phyloP scores from a whole-genome alignment of 192 early-diverging fungal genomes.

The Coemansia sp. region DNA sequence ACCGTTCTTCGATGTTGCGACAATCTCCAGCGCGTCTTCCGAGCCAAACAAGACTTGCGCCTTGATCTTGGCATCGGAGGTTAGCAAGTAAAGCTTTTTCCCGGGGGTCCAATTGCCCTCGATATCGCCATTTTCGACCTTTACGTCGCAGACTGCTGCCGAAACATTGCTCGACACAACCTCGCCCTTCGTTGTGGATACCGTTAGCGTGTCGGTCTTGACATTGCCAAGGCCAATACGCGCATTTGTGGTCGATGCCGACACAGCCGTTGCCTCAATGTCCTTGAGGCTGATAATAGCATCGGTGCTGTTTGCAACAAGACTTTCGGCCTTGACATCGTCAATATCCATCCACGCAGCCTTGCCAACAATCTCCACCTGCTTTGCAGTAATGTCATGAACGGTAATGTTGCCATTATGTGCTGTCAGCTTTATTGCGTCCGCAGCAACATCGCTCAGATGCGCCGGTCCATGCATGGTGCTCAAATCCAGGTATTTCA shows the following conservation, averaged over 20 bases:
- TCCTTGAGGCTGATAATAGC: constrained; percentile 55
- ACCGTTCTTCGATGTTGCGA: constrained; percentile 28
- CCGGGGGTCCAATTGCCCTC: constrained; percentile 44
- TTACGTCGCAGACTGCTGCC: constrained; percentile 27
- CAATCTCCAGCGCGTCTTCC: constrained; percentile 29
- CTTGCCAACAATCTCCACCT: constrained; percentile 31
- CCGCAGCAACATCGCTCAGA: constrained; percentile 42
- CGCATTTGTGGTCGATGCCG: constrained; percentile 40
- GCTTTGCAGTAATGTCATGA: constrained; percentile 31
- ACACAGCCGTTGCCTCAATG: constrained; percentile 24
- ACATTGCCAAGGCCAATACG: constrained; percentile 50
- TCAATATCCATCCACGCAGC: constrained; percentile 56
- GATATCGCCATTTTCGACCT: constrained; percentile 30
- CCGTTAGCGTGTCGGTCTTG: constrained; percentile 32
- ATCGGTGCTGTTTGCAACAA: constrained; percentile 36
- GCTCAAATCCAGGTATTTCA: constrained; percentile 29
- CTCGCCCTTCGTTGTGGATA: constrained; percentile 32
- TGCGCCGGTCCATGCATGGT: constrained; percentile 48
- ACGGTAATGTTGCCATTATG: constrained; percentile 53
- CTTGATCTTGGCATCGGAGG: constrained; percentile 34
- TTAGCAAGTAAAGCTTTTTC: constrained; percentile 45
- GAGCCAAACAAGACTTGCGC: constrained; percentile 26
- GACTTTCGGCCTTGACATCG: constrained; percentile 23
- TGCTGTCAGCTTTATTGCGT: constrained; percentile 27
- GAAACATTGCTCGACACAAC: constrained; percentile 30